Percentiles rank a stretch among this genome's conserved stretches.
Evolutionary conservation across 306 rosid species (phyloP).

Genomic region (Amphicarpaea edgeworthii): DNA sequence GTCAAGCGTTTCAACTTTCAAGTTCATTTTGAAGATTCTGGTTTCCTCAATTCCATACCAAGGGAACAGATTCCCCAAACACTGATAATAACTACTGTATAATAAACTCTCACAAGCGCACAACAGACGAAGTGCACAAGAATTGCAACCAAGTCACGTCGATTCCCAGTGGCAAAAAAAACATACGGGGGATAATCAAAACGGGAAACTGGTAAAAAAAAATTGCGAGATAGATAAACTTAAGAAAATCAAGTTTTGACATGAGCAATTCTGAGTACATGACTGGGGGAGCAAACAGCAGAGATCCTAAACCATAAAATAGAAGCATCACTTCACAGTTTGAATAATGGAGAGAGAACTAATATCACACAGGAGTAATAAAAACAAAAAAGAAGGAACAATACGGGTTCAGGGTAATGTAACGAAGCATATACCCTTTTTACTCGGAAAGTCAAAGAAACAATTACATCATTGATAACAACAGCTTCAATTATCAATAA

Average conservation of each 20-base stretch:
- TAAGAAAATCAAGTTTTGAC: conserved; percentile 34
- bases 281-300: conserved; percentile 51
- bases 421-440: conserved; percentile 51
- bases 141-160: neutral
- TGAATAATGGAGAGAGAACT: conserved; percentile 41
- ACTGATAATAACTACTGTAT: too few species aligned
- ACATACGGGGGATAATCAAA: neutral
- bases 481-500: conserved; percentile 53
- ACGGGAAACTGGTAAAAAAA: neutral
- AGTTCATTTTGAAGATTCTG: neutral
- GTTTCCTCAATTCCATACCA: too few species aligned
- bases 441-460: conserved; percentile 41
- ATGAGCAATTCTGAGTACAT: conserved; percentile 39
- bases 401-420: conserved; percentile 42
- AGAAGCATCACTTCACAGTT: conserved; percentile 51
- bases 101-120: too few species aligned
- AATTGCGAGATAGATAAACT: neutral
- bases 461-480: conserved; percentile 36
- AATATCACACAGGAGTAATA: conserved; percentile 55
- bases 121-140: too few species aligned
- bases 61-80: too few species aligned
- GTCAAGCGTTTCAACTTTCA: neutral
- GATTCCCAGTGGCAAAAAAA: neutral
- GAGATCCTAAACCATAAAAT: conserved; percentile 45
- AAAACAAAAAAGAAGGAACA: conserved; percentile 38